A percentile compares a stretch with the other conserved stretches of the same genome.
These are phyloP conservation scores for Leonotis leonurus DNA, from an alignment of 257 asterid genomes.

Conservation along the genomic window DNA sequence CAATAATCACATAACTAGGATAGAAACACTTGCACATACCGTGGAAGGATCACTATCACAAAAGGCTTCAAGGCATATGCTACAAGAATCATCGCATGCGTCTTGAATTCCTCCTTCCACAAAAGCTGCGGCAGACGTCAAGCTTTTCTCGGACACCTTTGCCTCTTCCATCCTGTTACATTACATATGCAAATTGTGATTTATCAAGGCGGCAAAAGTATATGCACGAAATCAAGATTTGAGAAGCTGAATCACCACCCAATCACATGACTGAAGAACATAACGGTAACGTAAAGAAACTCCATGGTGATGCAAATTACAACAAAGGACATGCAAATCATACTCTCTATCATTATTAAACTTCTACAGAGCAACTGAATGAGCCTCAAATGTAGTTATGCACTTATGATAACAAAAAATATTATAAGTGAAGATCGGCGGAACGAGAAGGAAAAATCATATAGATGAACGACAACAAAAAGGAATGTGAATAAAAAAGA, in stretches of 20 bases:
- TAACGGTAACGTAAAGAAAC: too few species aligned
- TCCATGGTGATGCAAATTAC: too few species aligned
- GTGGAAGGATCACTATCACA: conserved; percentile 75
- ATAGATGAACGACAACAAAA: not conserved
- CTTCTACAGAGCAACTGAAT: not conserved
- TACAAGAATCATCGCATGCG: conserved; percentile 87
- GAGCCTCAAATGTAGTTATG: not conserved
- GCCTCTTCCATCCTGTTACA: conserved; percentile 79
- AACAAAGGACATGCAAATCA: too few species aligned
- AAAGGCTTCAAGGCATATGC: conserved; percentile 86
- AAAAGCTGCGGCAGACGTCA: conserved; percentile 80
- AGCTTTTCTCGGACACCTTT: conserved; percentile 39
- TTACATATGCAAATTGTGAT: not conserved
- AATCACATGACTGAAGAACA: not conserved
- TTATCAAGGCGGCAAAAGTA: not conserved
- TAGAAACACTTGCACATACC: conserved; percentile 36
- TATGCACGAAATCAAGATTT: not conserved
- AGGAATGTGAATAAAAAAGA: not conserved
- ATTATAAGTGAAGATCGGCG: not conserved
- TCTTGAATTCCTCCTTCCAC: conserved; percentile 97
- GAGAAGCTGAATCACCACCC: not conserved
- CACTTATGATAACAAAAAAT: too few species aligned
- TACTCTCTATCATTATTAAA: too few species aligned
- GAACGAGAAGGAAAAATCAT: not conserved
- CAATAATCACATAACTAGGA: not conserved